Conservation (phyloP, 2,329 filamentous ascomycete genomes). For the Alternaria ethzedia region DNA sequence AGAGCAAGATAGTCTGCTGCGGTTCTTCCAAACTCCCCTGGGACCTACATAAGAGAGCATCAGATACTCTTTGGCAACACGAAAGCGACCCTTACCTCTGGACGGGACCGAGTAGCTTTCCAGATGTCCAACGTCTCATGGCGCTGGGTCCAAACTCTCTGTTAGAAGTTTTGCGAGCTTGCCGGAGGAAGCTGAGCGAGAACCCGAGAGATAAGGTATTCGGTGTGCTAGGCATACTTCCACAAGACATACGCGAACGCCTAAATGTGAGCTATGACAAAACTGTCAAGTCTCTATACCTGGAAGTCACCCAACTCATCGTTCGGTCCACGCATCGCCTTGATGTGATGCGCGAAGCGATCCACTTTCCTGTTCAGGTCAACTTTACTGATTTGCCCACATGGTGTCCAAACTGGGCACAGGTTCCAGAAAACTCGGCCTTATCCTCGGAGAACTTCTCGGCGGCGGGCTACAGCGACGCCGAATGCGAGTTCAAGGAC, state of each 20-base stretch:
- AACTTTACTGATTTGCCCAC: not conserved
- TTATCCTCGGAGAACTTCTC: not conserved
- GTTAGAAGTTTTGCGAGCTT: not conserved
- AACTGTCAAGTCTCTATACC: not conserved
- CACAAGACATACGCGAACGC: not conserved
- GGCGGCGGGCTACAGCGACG: no score
- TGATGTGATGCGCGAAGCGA: not conserved
- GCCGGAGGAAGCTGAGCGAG: not conserved
- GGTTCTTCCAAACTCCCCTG: not conserved
- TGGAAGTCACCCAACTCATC: not conserved
- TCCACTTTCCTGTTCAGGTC: not conserved
- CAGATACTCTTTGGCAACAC: not conserved
- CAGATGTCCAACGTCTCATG: not conserved
- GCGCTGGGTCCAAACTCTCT: not conserved
- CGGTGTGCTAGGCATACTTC: not conserved
- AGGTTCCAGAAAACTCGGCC: not conserved
- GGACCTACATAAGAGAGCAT: not conserved
- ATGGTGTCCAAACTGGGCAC: not conserved
- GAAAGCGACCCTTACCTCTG: not conserved
- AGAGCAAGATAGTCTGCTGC: not conserved
- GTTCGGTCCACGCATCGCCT: not conserved
- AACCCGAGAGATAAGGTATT: not conserved
- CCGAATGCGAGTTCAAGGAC: not conserved
- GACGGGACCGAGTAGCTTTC: not conserved
- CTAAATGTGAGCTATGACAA: not conserved